A percentile compares a stretch with the other conserved stretches of the same genome.
Conservation (phyloP, 2,329 filamentous ascomycete genomes). For the Didymosphaeria variabile region DNA sequence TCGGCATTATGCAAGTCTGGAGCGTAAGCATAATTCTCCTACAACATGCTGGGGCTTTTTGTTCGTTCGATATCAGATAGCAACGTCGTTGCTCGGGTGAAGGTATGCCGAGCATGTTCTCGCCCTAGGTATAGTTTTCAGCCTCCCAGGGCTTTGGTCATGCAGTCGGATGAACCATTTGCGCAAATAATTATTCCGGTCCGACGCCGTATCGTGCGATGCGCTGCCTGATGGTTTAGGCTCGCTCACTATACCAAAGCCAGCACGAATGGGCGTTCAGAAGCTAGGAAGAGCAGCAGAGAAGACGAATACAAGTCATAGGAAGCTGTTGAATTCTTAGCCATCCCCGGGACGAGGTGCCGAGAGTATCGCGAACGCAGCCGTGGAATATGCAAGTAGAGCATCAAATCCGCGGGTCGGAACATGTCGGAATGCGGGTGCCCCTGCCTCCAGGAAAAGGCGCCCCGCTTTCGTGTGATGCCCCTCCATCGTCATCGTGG, state of each 20-base stretch:
- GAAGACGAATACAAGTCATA: neutral
- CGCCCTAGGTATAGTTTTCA: neutral
- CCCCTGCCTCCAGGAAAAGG: conserved; percentile 19
- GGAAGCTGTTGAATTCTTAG: neutral
- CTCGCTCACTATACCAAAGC: no score
- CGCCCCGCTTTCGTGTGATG: conserved; percentile 27
- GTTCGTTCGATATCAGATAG: no score
- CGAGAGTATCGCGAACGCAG: neutral
- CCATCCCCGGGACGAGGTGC: neutral
- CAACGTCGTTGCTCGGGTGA: neutral
- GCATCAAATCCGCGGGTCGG: conserved; percentile 24
- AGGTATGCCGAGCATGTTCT: conserved; percentile 1
- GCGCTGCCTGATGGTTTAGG: no score
- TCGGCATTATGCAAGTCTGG: no score
- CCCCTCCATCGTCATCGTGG: conserved; percentile 32
- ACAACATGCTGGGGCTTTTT: no score
- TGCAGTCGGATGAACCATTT: conserved; percentile 10
- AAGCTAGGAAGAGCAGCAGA: neutral
- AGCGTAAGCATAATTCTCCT: no score
- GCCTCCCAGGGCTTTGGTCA: neutral
- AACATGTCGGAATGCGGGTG: conserved; percentile 26
- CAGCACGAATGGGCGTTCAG: no score
- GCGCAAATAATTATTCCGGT: neutral
- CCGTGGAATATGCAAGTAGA: conserved; percentile 1
- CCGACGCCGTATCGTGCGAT: conserved; percentile 12